Base-by-base conservation (phyloP, 495 filamentous ascomycete genomes). In the Antarctomyces pellizariae region DNA sequence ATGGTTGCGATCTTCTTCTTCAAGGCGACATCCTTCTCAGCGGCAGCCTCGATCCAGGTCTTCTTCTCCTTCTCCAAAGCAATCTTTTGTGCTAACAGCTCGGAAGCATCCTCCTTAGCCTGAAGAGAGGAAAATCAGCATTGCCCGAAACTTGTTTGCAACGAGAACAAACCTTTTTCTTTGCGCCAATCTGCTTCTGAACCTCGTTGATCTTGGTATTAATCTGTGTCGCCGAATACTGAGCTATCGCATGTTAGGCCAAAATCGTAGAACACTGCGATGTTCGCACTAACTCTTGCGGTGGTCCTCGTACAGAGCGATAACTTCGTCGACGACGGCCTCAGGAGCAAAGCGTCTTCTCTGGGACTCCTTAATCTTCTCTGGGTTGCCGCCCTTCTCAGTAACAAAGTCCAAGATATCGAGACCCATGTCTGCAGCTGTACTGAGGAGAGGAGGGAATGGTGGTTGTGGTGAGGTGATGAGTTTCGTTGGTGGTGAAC, bases 311-410 rank as follows among this genome's bases (percentile, higher is more conserved):
- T 69, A 95, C 39, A 91, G 56, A 8, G 58, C 62, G 38, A 91
- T 78, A 20, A 97, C 68, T 50, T 90, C 74, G 50, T 97, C 89
- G 17, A 95, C 86, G 14, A 62, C 60, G 43, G 75, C 71, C 38
- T 76, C 75, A 2, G 71, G 60, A 15, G 75, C 84, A 52, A 64
- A 61, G 30, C 89, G 73, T 38, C 64, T 67, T 39, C 70, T 60
- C 49, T 97, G 86, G 39, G 71, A 79, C 48, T 91, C 78, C 45
- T 72, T 75, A 50, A 97, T 86, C 48, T 64, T 65, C 32, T 83
- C 69, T 7, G 78, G 75, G 52, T 92, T 63, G 35, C 86, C 89
- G 36, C 83, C 86, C 33, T 78, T 71, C 41, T 91, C 76, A 39
- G 59, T 54, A 48, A 97, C 68, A 51, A 82, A 82, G 41, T 77